Conservation (phyloP, 1,284 basidiomycete genomes). For the Chondrostereum purpureum region DNA sequence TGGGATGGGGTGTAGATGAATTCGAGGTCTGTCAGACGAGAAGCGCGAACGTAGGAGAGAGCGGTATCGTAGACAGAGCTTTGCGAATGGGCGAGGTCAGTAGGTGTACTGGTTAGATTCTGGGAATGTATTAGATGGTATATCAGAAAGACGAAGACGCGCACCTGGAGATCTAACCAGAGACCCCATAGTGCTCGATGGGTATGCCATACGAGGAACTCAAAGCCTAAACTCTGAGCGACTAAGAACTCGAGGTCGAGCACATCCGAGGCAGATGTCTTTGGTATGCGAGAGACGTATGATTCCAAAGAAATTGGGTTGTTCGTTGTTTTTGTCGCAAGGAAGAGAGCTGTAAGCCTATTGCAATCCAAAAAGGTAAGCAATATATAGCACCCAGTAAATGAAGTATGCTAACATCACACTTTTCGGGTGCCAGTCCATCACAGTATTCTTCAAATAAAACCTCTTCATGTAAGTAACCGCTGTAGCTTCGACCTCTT, state of each 20-base stretch:
- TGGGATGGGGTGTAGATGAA: slow-evolving; percentile 90
- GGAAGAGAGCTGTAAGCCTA: slow-evolving; percentile 92
- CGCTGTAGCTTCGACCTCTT: slow-evolving; percentile 90
- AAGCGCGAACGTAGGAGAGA: slow-evolving; percentile 55
- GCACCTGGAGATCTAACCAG: slow-evolving; percentile 84
- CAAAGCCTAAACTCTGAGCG: slow-evolving; percentile 87
- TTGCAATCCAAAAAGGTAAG: neutral
- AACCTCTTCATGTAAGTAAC: slow-evolving; percentile 93
- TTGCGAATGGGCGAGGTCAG: slow-evolving; percentile 33
- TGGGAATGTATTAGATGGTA: slow-evolving; percentile 18
- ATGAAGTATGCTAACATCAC: slow-evolving; percentile 71
- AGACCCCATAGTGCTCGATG: slow-evolving; percentile 89
- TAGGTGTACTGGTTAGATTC: slow-evolving; percentile 42
- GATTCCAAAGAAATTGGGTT: slow-evolving; percentile 81
- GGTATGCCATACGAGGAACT: slow-evolving; percentile 89
- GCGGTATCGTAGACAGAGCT: slow-evolving; percentile 49
- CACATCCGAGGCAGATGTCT: slow-evolving; percentile 75
- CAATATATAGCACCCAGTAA: slow-evolving; percentile 1
- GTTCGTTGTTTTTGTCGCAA: slow-evolving; percentile 97
- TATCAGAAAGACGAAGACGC: slow-evolving; percentile 17
- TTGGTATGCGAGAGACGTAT: slow-evolving; percentile 78
- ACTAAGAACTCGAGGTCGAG: slow-evolving; percentile 93
- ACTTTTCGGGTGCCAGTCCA: slow-evolving; percentile 99
- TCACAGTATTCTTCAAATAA: slow-evolving; percentile 95
- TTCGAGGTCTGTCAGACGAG: slow-evolving; percentile 87